phyloP scores from a whole-genome alignment of 2,329 filamentous ascomycete genomes.

The Pseudofabraea citricarpa region DNA sequence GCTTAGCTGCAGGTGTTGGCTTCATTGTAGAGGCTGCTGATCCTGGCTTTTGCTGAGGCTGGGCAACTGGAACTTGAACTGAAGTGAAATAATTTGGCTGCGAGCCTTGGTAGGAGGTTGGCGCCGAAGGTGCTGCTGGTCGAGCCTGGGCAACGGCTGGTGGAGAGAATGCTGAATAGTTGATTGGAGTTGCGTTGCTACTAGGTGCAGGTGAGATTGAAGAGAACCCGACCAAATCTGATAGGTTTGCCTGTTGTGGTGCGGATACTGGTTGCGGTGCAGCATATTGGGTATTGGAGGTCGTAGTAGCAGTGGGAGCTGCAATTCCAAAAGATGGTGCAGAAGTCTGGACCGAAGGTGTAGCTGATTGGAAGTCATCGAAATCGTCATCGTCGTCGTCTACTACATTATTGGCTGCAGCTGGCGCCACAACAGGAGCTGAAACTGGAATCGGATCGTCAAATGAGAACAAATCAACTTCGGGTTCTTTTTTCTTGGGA shows the following conservation, averaged over 20 bases:
- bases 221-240: constrained; percentile 72
- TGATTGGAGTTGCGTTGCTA: constrained; percentile 48
- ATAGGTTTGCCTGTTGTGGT: constrained; percentile 74
- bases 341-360: constrained; percentile 45
- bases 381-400: constrained; percentile 86
- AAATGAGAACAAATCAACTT: constrained; percentile 88
- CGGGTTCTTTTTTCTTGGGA: constrained; percentile 79
- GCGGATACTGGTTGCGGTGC: constrained; percentile 82
- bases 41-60: constrained; percentile 22
- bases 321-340: constrained; percentile 36
- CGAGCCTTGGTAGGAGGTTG: constrained; percentile 65
- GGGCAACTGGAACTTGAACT: constrained; percentile 46
- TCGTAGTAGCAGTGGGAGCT: constrained; percentile 44
- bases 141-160: constrained; percentile 38
- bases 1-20: constrained; percentile 47
- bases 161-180: constrained; percentile 59
- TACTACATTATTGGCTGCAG: constrained; percentile 35
- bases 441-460: constrained; percentile 63
- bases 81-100: constrained; percentile 96
- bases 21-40: constrained; percentile 33
- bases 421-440: constrained; percentile 36
- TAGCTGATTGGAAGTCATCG: constrained; percentile 92
- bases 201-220: constrained; percentile 73
- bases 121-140: constrained; percentile 38
- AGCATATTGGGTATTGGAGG: constrained; percentile 65